Conservation (phyloP, 148 eudicot genomes). For the Amaranthus cruentus region DNA sequence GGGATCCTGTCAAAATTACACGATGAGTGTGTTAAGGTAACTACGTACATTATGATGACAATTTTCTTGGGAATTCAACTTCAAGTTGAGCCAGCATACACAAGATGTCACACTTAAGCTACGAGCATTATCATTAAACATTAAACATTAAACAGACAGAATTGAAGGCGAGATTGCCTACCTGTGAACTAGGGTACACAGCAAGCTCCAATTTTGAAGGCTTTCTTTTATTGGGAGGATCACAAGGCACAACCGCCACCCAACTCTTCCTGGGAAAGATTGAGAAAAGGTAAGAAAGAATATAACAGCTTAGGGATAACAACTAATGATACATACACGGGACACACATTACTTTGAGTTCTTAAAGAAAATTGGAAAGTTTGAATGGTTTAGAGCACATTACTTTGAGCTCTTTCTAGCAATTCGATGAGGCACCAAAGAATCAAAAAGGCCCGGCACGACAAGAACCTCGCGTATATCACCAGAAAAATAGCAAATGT, state of each 20-base stretch:
- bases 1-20: conserved; percentile 34
- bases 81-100: no score
- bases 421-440: conserved; percentile 44
- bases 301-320: background rate
- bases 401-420: conserved; percentile 53
- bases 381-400: background rate
- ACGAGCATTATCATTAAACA: background rate
- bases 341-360: background rate
- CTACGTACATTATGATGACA: background rate
- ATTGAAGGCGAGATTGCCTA: conserved; percentile 12
- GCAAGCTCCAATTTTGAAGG: conserved; percentile 41
- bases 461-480: conserved; percentile 37
- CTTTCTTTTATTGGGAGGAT: conserved; percentile 27
- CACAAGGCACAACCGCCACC: conserved; percentile 49
- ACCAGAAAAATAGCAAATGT: conserved; percentile 49
- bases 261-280: conserved; percentile 38
- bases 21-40: background rate
- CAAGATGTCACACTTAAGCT: background rate
- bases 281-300: conserved; percentile 4
- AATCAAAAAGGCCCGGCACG: conserved; percentile 43
- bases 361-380: conserved; percentile 4
- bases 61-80: background rate
- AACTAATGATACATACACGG: no score
- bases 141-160: background rate
- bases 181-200: conserved; percentile 44